phyloP scores from a whole-genome alignment of 163 green algal genomes.

The Scenedesmus sp. region DNA sequence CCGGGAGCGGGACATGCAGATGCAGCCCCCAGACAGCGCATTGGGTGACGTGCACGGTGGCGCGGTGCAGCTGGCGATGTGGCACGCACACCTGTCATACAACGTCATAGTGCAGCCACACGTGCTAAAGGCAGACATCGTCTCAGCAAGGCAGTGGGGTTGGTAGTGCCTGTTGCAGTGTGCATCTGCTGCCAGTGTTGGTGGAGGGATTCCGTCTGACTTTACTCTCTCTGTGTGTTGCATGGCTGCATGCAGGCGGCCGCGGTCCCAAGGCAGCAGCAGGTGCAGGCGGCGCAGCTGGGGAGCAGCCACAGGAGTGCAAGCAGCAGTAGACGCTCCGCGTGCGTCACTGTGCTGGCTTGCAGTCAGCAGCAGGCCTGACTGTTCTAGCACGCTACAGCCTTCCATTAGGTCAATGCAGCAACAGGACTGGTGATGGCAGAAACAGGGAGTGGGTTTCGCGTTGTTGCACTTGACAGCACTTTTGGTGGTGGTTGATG shows the following conservation, averaged over 20 bases:
- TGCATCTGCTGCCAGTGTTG: background rate
- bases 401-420: background rate
- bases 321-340: slow-evolving; percentile 47
- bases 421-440: background rate
- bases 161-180: background rate
- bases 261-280: background rate
- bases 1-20: too few relatives aligned
- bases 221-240: background rate
- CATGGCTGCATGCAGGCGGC: background rate
- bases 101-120: too few relatives aligned
- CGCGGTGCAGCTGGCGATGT: too few relatives aligned
- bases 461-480: background rate
- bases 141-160: too few relatives aligned
- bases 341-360: background rate
- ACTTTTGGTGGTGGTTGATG: too few relatives aligned
- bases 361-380: background rate
- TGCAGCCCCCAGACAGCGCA: too few relatives aligned
- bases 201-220: background rate
- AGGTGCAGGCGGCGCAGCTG: slow-evolving; percentile 17
- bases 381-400: background rate
- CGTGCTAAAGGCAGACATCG: too few relatives aligned
- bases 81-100: too few relatives aligned
- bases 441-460: too few relatives aligned
- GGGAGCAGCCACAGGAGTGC: slow-evolving; percentile 57
- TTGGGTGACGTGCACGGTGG: too few relatives aligned